Base-by-base conservation (phyloP, 1,284 basidiomycete species). In the Cutaneotrichosporon sp. region DNA sequence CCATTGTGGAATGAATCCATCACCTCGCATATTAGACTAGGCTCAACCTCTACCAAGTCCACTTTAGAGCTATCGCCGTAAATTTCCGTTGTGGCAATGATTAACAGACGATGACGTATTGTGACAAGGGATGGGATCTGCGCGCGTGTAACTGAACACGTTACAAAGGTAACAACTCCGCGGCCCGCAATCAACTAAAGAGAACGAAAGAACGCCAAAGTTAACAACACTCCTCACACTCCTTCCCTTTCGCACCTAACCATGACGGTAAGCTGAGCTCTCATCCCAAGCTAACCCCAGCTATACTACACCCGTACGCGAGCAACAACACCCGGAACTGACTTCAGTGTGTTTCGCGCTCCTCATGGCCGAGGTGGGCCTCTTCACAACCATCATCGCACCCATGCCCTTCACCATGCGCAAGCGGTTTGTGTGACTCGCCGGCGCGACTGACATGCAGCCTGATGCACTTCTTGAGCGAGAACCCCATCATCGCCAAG, bases 401-500 rank as follows among this genome's bases (percentile, higher is more conserved):
- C 80, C 80, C 56, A 81, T 81, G 80, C 80, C 80, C 8, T 81
- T 81, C 69, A 65, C 77, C 13, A 63, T 81, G 57, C 70, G 79
- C 63, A 81, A 79, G 71, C 78, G 72, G 80, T 80, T 60, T 65
- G 78, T 69, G 18, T 30, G 5, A 4, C 13, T 5, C 30, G 22
- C 22, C 14, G 40, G 52, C 18, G 13, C 26, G 22, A 58, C 62
- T 65, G 38, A 56, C 60, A 9, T 9, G 4, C 65, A 81, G 80
- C 70, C 69, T 82, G 70, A 76, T 81, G 70, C 76, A 75, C 67
- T 82, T 82, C 76, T 64, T 82, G 53, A 79, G 77, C 71, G 80
- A 81, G 70, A 82, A 82, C 73, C 81, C 81, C 26, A 66, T 80
- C 47, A 75, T 82, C 60, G 83, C 82, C 65, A 84, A 84, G 73